A percentile compares a stretch with the other conserved stretches of the same genome.
These are phyloP conservation scores for Triticum dicoccoides DNA, from an alignment of 176 grass and related monocot species.

Conservation along the genomic window DNA sequence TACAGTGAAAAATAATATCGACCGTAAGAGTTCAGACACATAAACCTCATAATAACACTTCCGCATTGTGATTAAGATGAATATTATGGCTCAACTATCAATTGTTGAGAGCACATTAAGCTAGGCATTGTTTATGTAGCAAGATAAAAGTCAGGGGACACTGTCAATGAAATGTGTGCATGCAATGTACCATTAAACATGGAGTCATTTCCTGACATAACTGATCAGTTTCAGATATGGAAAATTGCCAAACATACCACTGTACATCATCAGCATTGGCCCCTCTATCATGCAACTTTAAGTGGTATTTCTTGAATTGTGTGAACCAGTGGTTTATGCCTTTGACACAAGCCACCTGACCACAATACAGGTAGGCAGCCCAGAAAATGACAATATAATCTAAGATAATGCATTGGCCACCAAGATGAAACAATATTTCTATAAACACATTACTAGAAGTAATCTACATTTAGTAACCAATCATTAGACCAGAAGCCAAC, in stretches of 20 bases:
- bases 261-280: not conserved
- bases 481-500: not conserved
- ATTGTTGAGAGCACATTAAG: not conserved
- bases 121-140: not conserved
- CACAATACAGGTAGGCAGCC: not conserved
- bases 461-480: not conserved
- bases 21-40: not conserved
- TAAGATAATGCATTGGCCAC: not conserved
- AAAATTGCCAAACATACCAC: not conserved
- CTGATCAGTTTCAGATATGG: not conserved
- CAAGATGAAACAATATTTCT: not conserved
- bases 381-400: not conserved
- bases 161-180: not conserved
- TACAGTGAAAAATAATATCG: not conserved
- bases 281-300: not conserved
- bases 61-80: not conserved
- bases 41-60: not conserved
- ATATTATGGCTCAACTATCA: not conserved
- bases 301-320: not conserved
- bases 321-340: slow-evolving; percentile 11
- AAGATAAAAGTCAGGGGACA: not conserved
- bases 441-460: not conserved
- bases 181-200: not conserved
- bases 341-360: not conserved
- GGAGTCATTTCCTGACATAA: not conserved